Base-by-base conservation (phyloP, 176 grass and related monocot genomes). In the Phoenix roebelenii region DNA sequence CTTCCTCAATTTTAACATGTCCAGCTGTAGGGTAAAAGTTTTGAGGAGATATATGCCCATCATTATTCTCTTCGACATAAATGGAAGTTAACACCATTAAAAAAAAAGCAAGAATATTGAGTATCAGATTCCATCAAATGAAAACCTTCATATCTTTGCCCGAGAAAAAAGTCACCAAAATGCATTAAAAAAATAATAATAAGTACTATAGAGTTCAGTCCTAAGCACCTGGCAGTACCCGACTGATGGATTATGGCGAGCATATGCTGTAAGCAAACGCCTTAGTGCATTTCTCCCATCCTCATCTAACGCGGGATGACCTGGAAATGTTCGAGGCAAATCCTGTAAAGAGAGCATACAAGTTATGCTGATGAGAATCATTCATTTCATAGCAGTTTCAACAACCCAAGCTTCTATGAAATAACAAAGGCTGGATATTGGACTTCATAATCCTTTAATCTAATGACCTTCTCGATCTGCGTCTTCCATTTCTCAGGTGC, bases 161-260 rank as follows among this genome's bases (percentile, higher is more conserved):
- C 10, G 35, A 44, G 9, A 44, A 44, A 44, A 10, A 12, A 12
- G 35, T 44, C 35, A 44, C 35, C 35, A 44, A 44, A 44, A 44
- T 44, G 12, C 35, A 44, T 44, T 10, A 7, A 32, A 32, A 32
- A 32, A 32, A 32, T 5, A 32, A 32, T 3, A 28, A 28, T 28
- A 44, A 44, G 7, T 44, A 7, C 35, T 44, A 44, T 10, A 44
- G 2, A 44, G 35, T 44, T 44, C 35, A 14, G 7, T 44, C 10
- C 9, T 44, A 9, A 44, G 35, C 76, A 85, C 93, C 87, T 98
- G 93, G 58, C 87, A 98, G 56, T 98, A 98, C 61, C 93, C 93
- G 78, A 98, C 87, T 44, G 87, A 92, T 78, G 93, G 93, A 83
- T 98, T 98, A 76, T 98, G 93, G 51, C 87, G 75, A 60, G 93